Percentiles rank a stretch among this genome's conserved stretches.
These are phyloP conservation scores for Lagerstroemia speciosa DNA, from an alignment of 345 rosid species.

Conservation along the genomic window DNA sequence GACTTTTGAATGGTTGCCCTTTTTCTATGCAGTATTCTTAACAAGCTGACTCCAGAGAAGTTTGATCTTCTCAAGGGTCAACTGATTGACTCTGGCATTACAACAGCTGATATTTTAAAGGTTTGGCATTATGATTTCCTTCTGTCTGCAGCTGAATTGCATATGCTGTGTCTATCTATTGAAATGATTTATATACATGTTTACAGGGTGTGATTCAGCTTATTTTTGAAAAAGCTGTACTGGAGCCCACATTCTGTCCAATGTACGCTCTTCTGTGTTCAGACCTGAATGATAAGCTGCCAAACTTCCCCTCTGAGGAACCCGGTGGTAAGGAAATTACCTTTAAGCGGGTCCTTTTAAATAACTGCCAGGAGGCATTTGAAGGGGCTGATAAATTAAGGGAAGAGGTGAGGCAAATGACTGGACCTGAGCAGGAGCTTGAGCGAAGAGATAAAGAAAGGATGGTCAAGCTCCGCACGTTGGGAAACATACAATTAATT, in stretches of 20 bases:
- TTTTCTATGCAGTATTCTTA: constrained; percentile 58
- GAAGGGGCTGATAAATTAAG: constrained; percentile 79
- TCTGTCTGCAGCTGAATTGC: neutral
- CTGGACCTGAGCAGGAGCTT: constrained; percentile 60
- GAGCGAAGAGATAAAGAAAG: constrained; percentile 86
- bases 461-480: constrained; percentile 64
- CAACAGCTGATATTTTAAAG: constrained; percentile 74
- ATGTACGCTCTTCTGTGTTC: constrained; percentile 86
- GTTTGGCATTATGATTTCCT: constrained; percentile 17
- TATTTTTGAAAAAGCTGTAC: constrained; percentile 86
- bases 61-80: constrained; percentile 91
- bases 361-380: constrained; percentile 89
- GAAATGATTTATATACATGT: neutral
- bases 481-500: constrained; percentile 85
- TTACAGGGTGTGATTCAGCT: constrained; percentile 78
- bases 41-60: constrained; percentile 93
- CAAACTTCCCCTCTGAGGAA: constrained; percentile 83
- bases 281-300: constrained; percentile 73
- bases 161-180: neutral
- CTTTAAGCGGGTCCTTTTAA: constrained; percentile 75
- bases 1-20: neutral
- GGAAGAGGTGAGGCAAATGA: constrained; percentile 72
- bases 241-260: constrained; percentile 90
- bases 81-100: constrained; percentile 87
- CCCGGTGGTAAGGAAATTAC: constrained; percentile 78